Percentiles rank a stretch among this genome's conserved stretches.
phyloP scores from a whole-genome alignment of 768 basidiomycete species.

The Termitomyces eurrhizus region DNA sequence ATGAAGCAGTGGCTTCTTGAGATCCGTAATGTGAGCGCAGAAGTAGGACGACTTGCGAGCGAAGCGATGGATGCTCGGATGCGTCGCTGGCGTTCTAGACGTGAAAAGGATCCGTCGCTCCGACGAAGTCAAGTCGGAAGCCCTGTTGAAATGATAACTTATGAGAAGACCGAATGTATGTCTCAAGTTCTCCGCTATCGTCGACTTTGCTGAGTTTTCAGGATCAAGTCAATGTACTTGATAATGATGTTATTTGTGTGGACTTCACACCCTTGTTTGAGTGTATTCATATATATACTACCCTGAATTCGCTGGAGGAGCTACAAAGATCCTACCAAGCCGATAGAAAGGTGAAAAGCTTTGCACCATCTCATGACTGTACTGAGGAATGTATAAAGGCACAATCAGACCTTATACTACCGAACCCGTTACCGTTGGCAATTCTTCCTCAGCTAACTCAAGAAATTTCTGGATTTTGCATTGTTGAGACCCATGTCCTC shows the following conservation, averaged over 20 bases:
- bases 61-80: conserved; percentile 86
- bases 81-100: conserved; percentile 75
- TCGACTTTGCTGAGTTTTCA: conserved; percentile 9
- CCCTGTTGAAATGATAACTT: conserved; percentile 86
- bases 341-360: conserved; percentile 74
- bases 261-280: conserved; percentile 96
- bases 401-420: conserved; percentile 95
- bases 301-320: conserved; percentile 87
- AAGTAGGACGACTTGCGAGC: conserved; percentile 82
- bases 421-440: conserved; percentile 59
- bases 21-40: conserved; percentile 82
- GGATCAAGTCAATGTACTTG: conserved; percentile 76
- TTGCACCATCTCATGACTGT: background rate
- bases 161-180: conserved; percentile 94
- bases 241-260: conserved; percentile 83
- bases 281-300: conserved; percentile 94
- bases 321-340: conserved; percentile 91
- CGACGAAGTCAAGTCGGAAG: conserved; percentile 80
- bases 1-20: conserved; percentile 97
- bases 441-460: conserved; percentile 78
- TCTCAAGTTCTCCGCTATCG: conserved; percentile 5
- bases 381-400: conserved; percentile 47
- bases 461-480: conserved; percentile 97
- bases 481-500: conserved; percentile 91
- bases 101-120: conserved; percentile 82